Percentiles rank a stretch among this genome's conserved stretches.
Evolutionary conservation across 768 basidiomycete genomes (phyloP).

Genomic region (Calocybe gangraenosa): DNA sequence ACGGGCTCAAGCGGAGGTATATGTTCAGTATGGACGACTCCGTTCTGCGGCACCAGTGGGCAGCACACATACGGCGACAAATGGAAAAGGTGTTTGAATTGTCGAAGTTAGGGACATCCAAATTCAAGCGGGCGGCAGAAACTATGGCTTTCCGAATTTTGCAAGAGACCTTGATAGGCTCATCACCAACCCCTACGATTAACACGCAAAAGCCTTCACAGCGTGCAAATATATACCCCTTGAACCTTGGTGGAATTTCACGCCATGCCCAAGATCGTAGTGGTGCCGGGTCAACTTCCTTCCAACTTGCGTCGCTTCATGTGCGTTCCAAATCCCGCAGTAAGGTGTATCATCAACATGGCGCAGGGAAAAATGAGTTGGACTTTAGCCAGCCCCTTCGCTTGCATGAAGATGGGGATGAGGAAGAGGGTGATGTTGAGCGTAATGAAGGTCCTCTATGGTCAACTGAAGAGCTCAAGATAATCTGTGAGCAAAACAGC

Average conservation of each 20-base stretch:
- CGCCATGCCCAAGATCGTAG: conserved; percentile 7
- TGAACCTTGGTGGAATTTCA: conserved; percentile 12
- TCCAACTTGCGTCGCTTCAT: conserved; percentile 30
- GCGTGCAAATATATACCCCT: conserved; percentile 20
- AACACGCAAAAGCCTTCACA: conserved; percentile 25
- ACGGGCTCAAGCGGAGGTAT: conserved; percentile 73
- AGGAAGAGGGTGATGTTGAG: conserved; percentile 10
- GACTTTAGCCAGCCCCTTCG: conserved; percentile 34
- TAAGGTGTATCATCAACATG: conserved; percentile 60
- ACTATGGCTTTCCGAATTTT: conserved; percentile 78
- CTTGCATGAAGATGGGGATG: conserved; percentile 13
- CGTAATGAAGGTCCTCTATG: conserved; percentile 50
- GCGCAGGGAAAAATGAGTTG: conserved; percentile 60
- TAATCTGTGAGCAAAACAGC: conserved; percentile 88
- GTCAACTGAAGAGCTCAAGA: conserved; percentile 81
- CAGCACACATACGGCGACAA: conserved; percentile 59
- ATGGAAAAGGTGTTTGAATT: conserved; percentile 47
- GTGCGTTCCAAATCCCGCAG: conserved; percentile 69
- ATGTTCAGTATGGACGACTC: conserved; percentile 92
- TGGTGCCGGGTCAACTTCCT: conserved; percentile 15
- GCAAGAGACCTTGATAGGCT: conserved; percentile 73
- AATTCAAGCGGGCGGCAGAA: conserved; percentile 64
- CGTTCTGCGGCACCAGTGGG: conserved; percentile 72
- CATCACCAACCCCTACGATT: conserved; percentile 12
- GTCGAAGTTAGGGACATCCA: conserved; percentile 33